phyloP scores from a whole-genome alignment of 495 filamentous ascomycete species.

The Neurospora sp. region DNA sequence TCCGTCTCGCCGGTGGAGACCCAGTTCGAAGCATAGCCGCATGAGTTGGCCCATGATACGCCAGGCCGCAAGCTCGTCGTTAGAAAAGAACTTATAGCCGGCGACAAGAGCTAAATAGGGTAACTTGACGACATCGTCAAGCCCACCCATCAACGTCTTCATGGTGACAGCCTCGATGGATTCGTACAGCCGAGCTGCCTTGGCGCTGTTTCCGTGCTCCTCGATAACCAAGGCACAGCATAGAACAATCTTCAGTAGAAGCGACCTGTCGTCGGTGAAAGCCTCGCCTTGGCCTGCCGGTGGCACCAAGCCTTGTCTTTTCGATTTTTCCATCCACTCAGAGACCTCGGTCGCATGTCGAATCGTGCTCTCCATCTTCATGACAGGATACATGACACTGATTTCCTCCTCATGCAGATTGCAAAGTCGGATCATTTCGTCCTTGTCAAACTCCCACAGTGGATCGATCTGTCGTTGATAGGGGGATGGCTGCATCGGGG shows the following conservation, averaged over 20 bases:
- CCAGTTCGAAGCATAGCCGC: constrained; percentile 69
- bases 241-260: constrained; percentile 68
- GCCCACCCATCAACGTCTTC: constrained; percentile 53
- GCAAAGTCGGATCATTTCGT: constrained; percentile 63
- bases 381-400: constrained; percentile 75
- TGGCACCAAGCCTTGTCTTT: constrained; percentile 16
- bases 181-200: constrained; percentile 58
- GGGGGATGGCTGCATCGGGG: constrained; percentile 24
- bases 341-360: constrained; percentile 55
- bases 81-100: constrained; percentile 75
- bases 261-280: constrained; percentile 57
- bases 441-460: constrained; percentile 59
- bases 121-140: constrained; percentile 56
- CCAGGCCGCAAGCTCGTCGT: constrained; percentile 74
- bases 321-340: constrained; percentile 51
- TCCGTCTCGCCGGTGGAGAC: constrained; percentile 66
- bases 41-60: constrained; percentile 65
- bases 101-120: constrained; percentile 66
- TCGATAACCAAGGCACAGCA: constrained; percentile 66
- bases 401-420: constrained; percentile 74
- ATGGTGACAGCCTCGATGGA: constrained; percentile 61
- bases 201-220: constrained; percentile 63
- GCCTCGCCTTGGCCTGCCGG: constrained; percentile 40
- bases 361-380: constrained; percentile 58
- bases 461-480: constrained; percentile 47